Conservation (phyloP, 345 rosid species). For the Excoecaria cochinchinensis region DNA sequence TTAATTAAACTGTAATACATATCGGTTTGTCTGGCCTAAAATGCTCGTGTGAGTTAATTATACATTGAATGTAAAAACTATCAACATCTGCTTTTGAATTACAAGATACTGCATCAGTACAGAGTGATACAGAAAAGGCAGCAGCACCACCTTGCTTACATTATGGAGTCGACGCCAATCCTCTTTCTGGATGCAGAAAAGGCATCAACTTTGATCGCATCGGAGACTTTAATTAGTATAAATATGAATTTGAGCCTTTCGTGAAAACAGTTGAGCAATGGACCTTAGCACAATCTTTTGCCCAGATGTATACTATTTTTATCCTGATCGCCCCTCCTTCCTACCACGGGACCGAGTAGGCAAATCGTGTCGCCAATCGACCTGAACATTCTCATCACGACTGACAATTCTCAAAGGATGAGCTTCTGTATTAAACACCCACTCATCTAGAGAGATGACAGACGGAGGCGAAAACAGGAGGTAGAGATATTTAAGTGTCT, state of each 20-base stretch:
- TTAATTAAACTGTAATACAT: too few species aligned
- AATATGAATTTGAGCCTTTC: neutral
- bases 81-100: neutral
- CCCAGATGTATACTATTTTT: neutral
- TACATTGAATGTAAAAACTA: too few species aligned
- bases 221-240: neutral
- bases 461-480: slow-evolving; percentile 31
- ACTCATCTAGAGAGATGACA: slow-evolving; percentile 27
- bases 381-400: neutral
- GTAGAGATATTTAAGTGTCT: slow-evolving; percentile 30
- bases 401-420: slow-evolving; percentile 25
- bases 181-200: neutral
- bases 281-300: neutral
- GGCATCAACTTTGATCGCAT: neutral
- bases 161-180: neutral
- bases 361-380: neutral
- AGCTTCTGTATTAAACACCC: slow-evolving; percentile 33
- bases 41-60: too few species aligned
- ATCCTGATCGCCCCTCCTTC: slow-evolving; percentile 9
- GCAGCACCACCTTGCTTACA: neutral
- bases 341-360: slow-evolving; percentile 2
- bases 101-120: neutral
- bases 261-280: neutral
- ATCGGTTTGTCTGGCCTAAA: too few species aligned
- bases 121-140: neutral